Evolutionary conservation across 2,329 filamentous ascomycete species (phyloP), one percentile per base, ranked within the genome.

Genomic region (Pestalotiopsis sp.): DNA sequence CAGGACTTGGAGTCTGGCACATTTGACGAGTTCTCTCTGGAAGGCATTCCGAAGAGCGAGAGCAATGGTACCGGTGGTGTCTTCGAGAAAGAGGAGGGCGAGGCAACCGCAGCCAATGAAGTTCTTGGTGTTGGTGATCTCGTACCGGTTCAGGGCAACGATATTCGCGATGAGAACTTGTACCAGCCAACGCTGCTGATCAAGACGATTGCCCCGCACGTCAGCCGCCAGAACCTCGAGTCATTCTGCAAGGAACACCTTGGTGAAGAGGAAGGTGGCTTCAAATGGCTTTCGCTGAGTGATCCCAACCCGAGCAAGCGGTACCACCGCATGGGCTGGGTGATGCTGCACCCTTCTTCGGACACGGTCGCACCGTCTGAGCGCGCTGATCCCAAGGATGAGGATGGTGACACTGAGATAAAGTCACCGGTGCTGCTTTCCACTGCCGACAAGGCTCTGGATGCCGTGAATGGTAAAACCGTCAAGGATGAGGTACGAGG

Each of bases 261-360:
- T 3, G 95, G 95, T 14, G 95, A 98, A 75, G 92, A 91, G 61
- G 92, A 96, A 72, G 95, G 95, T 66, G 95, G 95, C 2, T 98
- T 96, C 83, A 97, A 95, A 78, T 98, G 95, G 91, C 86, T 99
- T 4, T 98, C 95, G 41, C 87, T 99, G 64, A 98, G 95, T 73
- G 96, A 99, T 75, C 96, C 96, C 0, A 99, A 99, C 77, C 96
- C 96, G 1, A 92, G 94, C 76, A 99, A 99, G 83, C 92, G 97
- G 72, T 99, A 95, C 77, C 96, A 99, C 78, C 92, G 96, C 25
- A 98, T 99, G 80, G 96, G 96, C 25, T 99, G 97, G 95, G 97
- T 99, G 70, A 96, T 98, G 87, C 87, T 99, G 11, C 92, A 98
- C 76, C 92, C 94, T 17, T 90, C 90, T 14, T 86, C 92, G 0